Percentiles rank a stretch among this genome's conserved stretches.
Evolutionary conservation across 805 yeast genomes (phyloP).

Genomic region (Wickerhamiella musiphila): DNA sequence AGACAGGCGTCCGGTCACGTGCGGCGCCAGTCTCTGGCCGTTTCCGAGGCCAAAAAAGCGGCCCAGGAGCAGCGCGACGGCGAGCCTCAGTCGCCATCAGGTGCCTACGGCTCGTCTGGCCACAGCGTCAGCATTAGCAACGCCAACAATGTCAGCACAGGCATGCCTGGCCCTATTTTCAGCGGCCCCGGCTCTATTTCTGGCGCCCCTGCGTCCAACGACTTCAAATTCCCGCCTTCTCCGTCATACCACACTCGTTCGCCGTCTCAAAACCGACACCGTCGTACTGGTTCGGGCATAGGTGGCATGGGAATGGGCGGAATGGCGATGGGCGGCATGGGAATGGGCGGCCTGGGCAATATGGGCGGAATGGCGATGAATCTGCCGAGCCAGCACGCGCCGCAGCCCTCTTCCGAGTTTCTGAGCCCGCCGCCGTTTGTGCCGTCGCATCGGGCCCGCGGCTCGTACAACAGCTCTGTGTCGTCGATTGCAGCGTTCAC

Average conservation of each 20-base stretch:
- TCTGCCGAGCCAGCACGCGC: conserved; percentile 7
- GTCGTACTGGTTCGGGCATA: conserved; percentile 5
- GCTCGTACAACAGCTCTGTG: conserved; percentile 40
- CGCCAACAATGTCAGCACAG: background rate
- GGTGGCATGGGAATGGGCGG: conserved; percentile 14
- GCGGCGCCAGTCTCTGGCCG: conserved; percentile 82
- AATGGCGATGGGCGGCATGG: conserved; percentile 17
- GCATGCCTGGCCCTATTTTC: background rate
- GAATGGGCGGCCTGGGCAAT: background rate
- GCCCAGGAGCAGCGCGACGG: conserved; percentile 45
- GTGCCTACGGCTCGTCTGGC: background rate
- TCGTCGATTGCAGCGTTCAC: conserved; percentile 25
- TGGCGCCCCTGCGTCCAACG: conserved; percentile 3
- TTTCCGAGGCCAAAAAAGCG: conserved; percentile 85
- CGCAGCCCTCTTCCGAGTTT: conserved; percentile 2
- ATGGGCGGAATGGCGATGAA: background rate
- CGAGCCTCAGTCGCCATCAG: conserved; percentile 1
- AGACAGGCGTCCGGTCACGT: conserved; percentile 42
- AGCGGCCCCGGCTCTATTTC: background rate
- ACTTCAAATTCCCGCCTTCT: conserved; percentile 17
- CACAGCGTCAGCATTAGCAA: background rate
- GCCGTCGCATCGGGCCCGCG: conserved; percentile 67
- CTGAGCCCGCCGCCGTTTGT: conserved; percentile 26
- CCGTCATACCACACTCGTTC: conserved; percentile 4
- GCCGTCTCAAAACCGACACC: conserved; percentile 5